phyloP scores from a whole-genome alignment of 179 eudicot genomes.

The Dionaea muscipula region DNA sequence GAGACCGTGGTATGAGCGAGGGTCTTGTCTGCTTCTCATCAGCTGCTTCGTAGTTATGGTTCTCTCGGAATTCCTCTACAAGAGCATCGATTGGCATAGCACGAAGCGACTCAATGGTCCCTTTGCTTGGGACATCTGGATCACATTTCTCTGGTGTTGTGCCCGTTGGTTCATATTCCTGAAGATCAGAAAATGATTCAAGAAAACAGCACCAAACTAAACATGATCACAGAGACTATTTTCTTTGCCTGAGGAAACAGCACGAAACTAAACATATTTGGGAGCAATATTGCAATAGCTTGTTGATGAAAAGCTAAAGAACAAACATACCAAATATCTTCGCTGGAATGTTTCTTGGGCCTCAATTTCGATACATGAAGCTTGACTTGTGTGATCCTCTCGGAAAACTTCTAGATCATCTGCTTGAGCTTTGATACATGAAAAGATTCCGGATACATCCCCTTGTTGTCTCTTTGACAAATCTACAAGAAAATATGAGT shows the following conservation, averaged over 20 bases:
- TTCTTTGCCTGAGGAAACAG: no score
- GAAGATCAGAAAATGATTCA: background rate
- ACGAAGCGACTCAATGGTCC: constrained; percentile 63
- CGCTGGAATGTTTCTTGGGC: constrained; percentile 62
- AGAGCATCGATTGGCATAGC: constrained; percentile 80
- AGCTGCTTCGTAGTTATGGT: constrained; percentile 50
- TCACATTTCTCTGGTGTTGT: constrained; percentile 65
- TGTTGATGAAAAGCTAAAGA: background rate
- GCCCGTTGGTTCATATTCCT: constrained; percentile 94
- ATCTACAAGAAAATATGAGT: constrained; percentile 24
- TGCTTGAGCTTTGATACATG: constrained; percentile 44
- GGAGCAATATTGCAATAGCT: no score
- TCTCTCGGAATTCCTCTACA: constrained; percentile 73
- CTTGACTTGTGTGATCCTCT: constrained; percentile 55
- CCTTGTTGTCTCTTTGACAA: constrained; percentile 47
- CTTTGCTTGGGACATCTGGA: constrained; percentile 70
- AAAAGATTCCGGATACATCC: constrained; percentile 36
- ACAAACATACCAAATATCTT: constrained; percentile 50
- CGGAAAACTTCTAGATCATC: constrained; percentile 36
- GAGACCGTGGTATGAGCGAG: constrained; percentile 72
- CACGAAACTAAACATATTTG: no score
- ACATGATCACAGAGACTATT: no score
- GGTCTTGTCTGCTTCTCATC: constrained; percentile 52
- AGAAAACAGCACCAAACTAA: background rate
- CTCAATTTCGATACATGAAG: constrained; percentile 44